Evolutionary conservation across 805 yeast species (phyloP).

Genomic region (Myxozyma geophila): DNA sequence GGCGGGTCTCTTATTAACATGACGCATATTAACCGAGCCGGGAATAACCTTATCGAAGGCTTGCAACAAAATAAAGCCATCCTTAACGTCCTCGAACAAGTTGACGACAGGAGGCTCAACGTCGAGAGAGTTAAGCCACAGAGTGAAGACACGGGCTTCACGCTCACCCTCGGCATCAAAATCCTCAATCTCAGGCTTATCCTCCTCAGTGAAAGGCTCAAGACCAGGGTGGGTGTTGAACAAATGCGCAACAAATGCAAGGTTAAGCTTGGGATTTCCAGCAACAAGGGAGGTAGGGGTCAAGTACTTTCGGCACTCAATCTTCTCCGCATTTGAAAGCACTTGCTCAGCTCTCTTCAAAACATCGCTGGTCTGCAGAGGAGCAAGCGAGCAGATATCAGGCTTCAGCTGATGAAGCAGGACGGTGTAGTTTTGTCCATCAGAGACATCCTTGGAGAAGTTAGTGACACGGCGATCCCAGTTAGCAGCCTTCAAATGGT

Average conservation of each 20-base stretch:
- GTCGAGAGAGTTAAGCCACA: constrained; percentile 95
- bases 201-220: constrained; percentile 90
- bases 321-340: constrained; percentile 81
- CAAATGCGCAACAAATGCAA: constrained; percentile 96
- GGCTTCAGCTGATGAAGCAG: constrained; percentile 88
- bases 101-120: constrained; percentile 94
- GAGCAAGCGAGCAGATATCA: constrained; percentile 75
- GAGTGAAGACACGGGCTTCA: constrained; percentile 96
- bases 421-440: constrained; percentile 94
- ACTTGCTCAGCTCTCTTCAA: constrained; percentile 85
- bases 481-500: constrained; percentile 89
- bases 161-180: constrained; percentile 99
- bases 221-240: constrained; percentile 97
- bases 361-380: constrained; percentile 77
- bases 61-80: constrained; percentile 84
- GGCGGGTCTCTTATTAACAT: constrained; percentile 82
- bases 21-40: constrained; percentile 79
- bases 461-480: constrained; percentile 85
- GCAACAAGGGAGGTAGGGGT: constrained; percentile 92
- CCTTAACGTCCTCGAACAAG: constrained; percentile 91
- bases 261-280: constrained; percentile 94
- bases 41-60: constrained; percentile 97
- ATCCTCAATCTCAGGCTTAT: constrained; percentile 92
- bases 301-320: constrained; percentile 90
- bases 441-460: constrained; percentile 84